Conservation (phyloP, 148 eudicot genomes). For the Gaultheria prostrata region DNA sequence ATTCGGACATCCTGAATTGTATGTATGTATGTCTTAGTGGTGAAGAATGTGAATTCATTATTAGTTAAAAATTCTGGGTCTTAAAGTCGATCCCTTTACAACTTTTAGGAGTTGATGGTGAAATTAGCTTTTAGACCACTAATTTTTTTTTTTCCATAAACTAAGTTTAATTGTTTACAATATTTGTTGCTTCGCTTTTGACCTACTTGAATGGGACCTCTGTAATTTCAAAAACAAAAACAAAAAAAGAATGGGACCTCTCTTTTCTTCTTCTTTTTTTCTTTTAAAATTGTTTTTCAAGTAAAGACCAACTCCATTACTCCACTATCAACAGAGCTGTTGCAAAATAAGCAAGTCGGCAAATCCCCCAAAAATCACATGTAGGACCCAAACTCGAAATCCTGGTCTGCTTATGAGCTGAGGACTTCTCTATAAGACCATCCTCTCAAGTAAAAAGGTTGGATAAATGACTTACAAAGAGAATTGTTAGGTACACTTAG, state of each 20-base stretch:
- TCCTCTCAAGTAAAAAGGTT: background rate
- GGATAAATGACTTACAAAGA: background rate
- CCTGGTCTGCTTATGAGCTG: background rate
- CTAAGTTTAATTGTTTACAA: background rate
- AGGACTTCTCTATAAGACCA: background rate
- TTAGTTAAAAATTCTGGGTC: background rate
- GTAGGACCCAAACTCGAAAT: background rate
- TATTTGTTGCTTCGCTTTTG: background rate
- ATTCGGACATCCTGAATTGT: background rate
- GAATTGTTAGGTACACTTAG: background rate
- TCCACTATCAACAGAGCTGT: background rate
- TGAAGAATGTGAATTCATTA: slow-evolving; percentile 10
- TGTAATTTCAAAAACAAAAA: too few relatives aligned
- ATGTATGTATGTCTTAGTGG: background rate
- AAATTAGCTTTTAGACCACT: slow-evolving; percentile 15
- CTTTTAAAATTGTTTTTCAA: too few relatives aligned
- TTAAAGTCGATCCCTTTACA: background rate
- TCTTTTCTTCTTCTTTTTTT: background rate
- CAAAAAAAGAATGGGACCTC: background rate
- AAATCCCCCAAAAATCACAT: background rate
- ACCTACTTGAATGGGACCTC: slow-evolving; percentile 4
- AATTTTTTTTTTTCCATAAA: slow-evolving; percentile 2
- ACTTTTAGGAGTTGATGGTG: slow-evolving; percentile 13
- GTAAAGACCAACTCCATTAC: background rate
- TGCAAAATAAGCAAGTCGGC: background rate